Base-by-base conservation (phyloP, 1,284 basidiomycete species). In the Cryptococcus hybrid region DNA sequence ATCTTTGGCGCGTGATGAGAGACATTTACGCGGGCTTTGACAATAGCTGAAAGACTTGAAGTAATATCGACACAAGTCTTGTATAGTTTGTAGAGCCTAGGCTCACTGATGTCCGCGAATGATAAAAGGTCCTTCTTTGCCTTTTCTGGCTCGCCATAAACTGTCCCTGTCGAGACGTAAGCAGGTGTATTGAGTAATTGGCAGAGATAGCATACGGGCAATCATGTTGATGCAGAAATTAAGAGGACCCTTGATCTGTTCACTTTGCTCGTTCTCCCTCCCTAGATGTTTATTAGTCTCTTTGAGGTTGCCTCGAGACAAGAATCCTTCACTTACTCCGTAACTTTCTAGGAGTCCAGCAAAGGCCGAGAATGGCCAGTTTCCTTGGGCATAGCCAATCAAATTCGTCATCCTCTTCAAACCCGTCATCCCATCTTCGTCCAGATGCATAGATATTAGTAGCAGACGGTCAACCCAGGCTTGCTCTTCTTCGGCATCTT, bases 101-200 rank as follows among this genome's bases (percentile, higher is more conserved):
- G 82, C 67, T 97, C 92, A 74, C 97, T 97, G 42, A 87, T 78
- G 59, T 88, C 88, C 1, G 93, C 93, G 66, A 99, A 97, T 0
- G 84, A 76, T 18, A 86, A 81, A 24, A 99, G 78, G 68, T 97
- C 93, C 56, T 89, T 88, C 2, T 81, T 78, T 0, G 86, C 88
- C 70, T 90, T 90, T 44, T 84, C 81, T 0, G 84, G 80, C 54
- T 97, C 92, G 3, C 85, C 81, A 64, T 86, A 89, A 12, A 55
- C 46, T 38, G 56, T 55, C 24, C 54, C 69, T 69, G 57, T 5
- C 5, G 24, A 30, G 30, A 4, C 30, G 30, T 30, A 30, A 34
- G 4, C 30, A 30, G 11, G 39, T 18, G 44, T 7, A 37, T n/a
- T 47, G 2, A 13, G 51, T 12, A 30, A 4, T 30, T 30, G 30